phyloP scores from a whole-genome alignment of 2,329 filamentous ascomycete species.

The Laburnicola sp. region DNA sequence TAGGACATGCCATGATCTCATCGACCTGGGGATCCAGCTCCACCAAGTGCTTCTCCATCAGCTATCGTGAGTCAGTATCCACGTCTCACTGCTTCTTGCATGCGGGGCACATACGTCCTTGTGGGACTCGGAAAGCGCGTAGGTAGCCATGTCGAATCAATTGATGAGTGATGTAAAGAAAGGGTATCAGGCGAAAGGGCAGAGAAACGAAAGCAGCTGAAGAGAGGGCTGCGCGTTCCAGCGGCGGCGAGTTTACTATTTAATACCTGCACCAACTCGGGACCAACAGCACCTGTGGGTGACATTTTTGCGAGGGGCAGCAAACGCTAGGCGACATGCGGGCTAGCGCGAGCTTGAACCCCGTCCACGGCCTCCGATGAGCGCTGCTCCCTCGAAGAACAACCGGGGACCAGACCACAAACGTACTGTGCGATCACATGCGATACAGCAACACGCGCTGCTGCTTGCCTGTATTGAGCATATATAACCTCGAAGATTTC shows the following conservation, averaged over 20 bases:
- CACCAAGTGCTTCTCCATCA: conserved; percentile 93
- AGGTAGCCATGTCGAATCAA: conserved; percentile 48
- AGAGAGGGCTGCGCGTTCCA: neutral
- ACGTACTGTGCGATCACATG: too few species aligned
- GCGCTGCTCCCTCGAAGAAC: too few species aligned
- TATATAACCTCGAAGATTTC: too few species aligned
- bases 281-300: conserved; percentile 17
- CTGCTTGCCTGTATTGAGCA: too few species aligned
- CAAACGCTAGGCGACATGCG: conserved; percentile 21
- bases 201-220: neutral
- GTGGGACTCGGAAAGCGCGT: conserved; percentile 68
- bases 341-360: too few species aligned
- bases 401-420: too few species aligned
- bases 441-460: too few species aligned
- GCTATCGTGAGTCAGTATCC: conserved; percentile 59
- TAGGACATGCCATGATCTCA: conserved; percentile 81
- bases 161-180: conserved; percentile 12
- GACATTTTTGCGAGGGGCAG: conserved; percentile 34
- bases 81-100: conserved; percentile 15
- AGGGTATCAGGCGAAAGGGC: conserved; percentile 3
- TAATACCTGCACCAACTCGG: conserved; percentile 12
- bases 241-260: conserved; percentile 2
- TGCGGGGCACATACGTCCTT: conserved; percentile 59
- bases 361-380: too few species aligned
- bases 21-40: conserved; percentile 93